Evolutionary conservation across 768 basidiomycete species (phyloP).

Genomic region (Mycena belliarum): DNA sequence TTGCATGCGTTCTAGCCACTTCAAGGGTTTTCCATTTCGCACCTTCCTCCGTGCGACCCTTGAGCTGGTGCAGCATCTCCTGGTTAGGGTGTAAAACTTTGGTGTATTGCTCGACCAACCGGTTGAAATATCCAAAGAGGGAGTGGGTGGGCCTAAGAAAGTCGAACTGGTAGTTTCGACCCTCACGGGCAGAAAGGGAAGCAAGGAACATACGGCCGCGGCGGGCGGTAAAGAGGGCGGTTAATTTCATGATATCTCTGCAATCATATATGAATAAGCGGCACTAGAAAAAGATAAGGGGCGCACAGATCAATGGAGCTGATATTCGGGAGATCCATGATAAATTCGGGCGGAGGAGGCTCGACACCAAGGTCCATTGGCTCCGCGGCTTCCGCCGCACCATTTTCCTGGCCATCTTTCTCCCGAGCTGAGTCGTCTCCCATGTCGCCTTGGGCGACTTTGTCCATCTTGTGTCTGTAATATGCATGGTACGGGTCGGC

Average conservation of each 20-base stretch:
- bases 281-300: not conserved
- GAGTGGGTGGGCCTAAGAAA: slow-evolving; percentile 96
- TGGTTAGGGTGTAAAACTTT: slow-evolving; percentile 85
- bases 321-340: slow-evolving; percentile 84
- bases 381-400: slow-evolving; percentile 37
- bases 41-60: slow-evolving; percentile 61
- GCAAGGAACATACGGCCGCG: slow-evolving; percentile 86
- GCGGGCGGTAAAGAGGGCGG: slow-evolving; percentile 93
- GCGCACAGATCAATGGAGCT: slow-evolving; percentile 89
- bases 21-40: slow-evolving; percentile 81
- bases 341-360: slow-evolving; percentile 81
- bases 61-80: slow-evolving; percentile 70
- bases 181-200: slow-evolving; percentile 83
- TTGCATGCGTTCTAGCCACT: slow-evolving; percentile 73
- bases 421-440: slow-evolving; percentile 57
- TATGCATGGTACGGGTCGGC: slow-evolving; percentile 98
- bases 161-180: slow-evolving; percentile 96
- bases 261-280: not conserved
- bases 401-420: slow-evolving; percentile 45
- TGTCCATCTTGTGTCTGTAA: slow-evolving; percentile 90
- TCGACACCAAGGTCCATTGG: slow-evolving; percentile 67
- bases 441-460: slow-evolving; percentile 72
- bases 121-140: slow-evolving; percentile 95
- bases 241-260: slow-evolving; percentile 94
- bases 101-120: slow-evolving; percentile 93